Percentiles rank a stretch among this genome's conserved stretches.
Evolutionary conservation across 1,284 basidiomycete genomes (phyloP).

Genomic region (Heliocybe sulcata): DNA sequence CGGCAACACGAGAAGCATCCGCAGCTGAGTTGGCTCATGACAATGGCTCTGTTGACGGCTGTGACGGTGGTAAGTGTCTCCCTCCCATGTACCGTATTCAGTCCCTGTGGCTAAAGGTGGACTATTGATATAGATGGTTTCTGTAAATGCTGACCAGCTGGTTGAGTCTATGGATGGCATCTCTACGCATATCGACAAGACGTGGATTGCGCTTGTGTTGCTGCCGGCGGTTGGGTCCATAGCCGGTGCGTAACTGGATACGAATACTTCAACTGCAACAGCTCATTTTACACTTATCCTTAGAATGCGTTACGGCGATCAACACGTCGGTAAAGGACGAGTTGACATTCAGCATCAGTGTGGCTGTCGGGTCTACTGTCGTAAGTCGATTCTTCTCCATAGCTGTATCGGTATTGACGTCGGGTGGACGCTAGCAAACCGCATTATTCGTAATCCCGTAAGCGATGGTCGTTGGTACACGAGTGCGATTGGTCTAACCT

Average conservation of each 20-base stretch:
- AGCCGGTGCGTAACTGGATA: slow-evolving; percentile 48
- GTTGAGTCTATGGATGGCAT: slow-evolving; percentile 75
- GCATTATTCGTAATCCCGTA: slow-evolving; percentile 82
- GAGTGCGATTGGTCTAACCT: background rate
- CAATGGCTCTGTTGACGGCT: slow-evolving; percentile 43
- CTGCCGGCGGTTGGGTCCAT: slow-evolving; percentile 86
- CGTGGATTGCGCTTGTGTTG: slow-evolving; percentile 83
- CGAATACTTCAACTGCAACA: too few species aligned
- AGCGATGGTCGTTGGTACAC: slow-evolving; percentile 14
- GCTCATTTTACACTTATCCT: too few species aligned
- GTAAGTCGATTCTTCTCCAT: slow-evolving; percentile 33
- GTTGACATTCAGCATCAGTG: slow-evolving; percentile 66
- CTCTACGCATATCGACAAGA: slow-evolving; percentile 48
- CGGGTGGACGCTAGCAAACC: slow-evolving; percentile 60
- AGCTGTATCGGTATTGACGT: background rate
- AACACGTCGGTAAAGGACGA: slow-evolving; percentile 83
- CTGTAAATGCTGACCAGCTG: slow-evolving; percentile 82
- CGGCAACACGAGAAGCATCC: slow-evolving; percentile 42
- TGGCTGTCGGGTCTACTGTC: slow-evolving; percentile 88
- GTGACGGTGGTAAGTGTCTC: slow-evolving; percentile 55
- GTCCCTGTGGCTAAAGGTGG: background rate
- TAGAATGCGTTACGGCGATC: slow-evolving; percentile 86
- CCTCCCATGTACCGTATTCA: background rate
- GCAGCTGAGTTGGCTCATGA: slow-evolving; percentile 44
- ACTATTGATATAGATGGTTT: slow-evolving; percentile 43